phyloP scores from a whole-genome alignment of 352 stramenopile genomes.

The Phytopythium oedochilum region DNA sequence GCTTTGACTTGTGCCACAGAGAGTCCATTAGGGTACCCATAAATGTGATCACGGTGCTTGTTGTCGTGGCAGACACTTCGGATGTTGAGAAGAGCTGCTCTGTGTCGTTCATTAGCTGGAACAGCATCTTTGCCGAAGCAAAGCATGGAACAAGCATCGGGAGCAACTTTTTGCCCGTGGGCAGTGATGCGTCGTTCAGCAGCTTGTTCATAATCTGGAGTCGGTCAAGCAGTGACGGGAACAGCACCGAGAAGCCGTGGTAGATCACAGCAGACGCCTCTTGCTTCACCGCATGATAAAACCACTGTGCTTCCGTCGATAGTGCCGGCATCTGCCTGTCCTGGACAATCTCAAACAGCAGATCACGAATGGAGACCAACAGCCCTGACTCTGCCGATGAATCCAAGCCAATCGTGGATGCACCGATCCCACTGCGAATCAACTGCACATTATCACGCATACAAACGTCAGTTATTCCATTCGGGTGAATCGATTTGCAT shows the following conservation, averaged over 20 bases:
- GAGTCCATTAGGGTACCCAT: conserved; percentile 52
- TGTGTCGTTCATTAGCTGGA: conserved; percentile 69
- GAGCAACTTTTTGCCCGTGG: conserved; percentile 52
- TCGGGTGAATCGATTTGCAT: too few relatives aligned
- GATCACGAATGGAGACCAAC: conserved; percentile 45
- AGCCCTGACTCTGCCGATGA: conserved; percentile 29
- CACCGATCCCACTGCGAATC: conserved; percentile 60
- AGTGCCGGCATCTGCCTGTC: conserved; percentile 21
- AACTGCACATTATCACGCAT: conserved; percentile 28
- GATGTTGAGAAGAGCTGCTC: conserved; percentile 13
- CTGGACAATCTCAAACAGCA: conserved; percentile 73
- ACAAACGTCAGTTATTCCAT: too few relatives aligned
- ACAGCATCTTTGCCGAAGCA: conserved; percentile 80
- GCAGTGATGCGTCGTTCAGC: conserved; percentile 36
- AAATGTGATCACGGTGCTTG: conserved; percentile 34
- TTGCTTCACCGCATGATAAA: conserved; percentile 75
- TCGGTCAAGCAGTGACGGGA: conserved; percentile 72
- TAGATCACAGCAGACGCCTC: conserved; percentile 76
- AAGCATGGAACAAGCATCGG: conserved; percentile 84
- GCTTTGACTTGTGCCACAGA: conserved; percentile 32
- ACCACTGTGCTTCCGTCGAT: conserved; percentile 50
- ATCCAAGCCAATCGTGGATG: conserved; percentile 36
- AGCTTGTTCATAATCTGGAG: conserved; percentile 80
- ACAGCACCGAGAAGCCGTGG: conserved; percentile 75
- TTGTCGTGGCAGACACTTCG: conserved; percentile 11